These are phyloP conservation scores for Tillandsia leiboldiana DNA, from an alignment of 176 grass and related monocot genomes.

Conservation along the genomic window DNA sequence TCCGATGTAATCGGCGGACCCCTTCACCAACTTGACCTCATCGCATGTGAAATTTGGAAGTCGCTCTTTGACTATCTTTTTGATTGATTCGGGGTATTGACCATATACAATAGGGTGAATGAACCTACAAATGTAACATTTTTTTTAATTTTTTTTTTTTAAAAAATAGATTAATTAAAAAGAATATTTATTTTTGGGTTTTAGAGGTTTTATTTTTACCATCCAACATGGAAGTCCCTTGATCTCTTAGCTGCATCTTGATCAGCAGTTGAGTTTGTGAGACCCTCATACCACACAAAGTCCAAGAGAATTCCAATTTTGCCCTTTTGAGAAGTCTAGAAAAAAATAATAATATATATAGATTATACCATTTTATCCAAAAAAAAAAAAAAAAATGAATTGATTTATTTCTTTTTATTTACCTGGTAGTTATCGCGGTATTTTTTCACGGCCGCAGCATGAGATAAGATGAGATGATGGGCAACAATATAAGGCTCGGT, in stretches of 20 bases:
- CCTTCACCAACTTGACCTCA: conserved; percentile 69
- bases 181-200: not conserved
- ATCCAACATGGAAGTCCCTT: conserved; percentile 91
- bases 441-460: conserved; percentile 55
- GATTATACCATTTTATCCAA: not conserved
- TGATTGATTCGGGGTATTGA: conserved; percentile 54
- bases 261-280: conserved; percentile 46
- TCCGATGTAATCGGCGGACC: conserved; percentile 70
- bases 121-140: conserved; percentile 38
- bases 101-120: conserved; percentile 64
- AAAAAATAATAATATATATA: not conserved
- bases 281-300: conserved; percentile 80
- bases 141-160: too few species aligned
- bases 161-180: not conserved
- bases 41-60: conserved; percentile 60
- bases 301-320: conserved; percentile 88
- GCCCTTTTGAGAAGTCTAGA: conserved; percentile 59
- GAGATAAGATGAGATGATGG: conserved; percentile 77
- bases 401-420: not conserved
- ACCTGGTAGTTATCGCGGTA: conserved; percentile 87
- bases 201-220: conserved; percentile 26
- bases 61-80: conserved; percentile 53
- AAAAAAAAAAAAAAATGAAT: not conserved
- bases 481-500: conserved; percentile 68
- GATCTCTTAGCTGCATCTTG: conserved; percentile 65